phyloP scores from a whole-genome alignment of 495 filamentous ascomycete genomes.

The Lentithecium fluviatile region DNA sequence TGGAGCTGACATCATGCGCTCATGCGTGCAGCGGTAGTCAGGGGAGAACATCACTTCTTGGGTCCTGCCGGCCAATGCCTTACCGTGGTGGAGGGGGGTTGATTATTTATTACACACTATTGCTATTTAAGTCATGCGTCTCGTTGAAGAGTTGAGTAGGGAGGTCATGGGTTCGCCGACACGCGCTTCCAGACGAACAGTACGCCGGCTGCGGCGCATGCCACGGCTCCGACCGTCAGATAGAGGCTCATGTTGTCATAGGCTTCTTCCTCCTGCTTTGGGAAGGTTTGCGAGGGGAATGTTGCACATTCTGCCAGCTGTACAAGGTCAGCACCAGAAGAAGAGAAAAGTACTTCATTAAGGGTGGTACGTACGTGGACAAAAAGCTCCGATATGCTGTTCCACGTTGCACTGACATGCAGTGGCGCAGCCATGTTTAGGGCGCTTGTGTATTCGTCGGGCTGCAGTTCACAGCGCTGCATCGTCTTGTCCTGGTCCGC shows the following conservation, averaged over 20 bases:
- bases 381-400: conserved; percentile 85
- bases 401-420: conserved; percentile 93
- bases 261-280: conserved; percentile 78
- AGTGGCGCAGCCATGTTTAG: conserved; percentile 81
- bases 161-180: conserved; percentile 10
- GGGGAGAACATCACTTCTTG: background rate
- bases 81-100: conserved; percentile 3
- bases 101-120: conserved; percentile 38
- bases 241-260: conserved; percentile 80
- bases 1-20: background rate
- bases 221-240: conserved; percentile 76
- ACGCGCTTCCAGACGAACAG: conserved; percentile 67
- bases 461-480: conserved; percentile 85
- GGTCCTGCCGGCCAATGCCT: background rate
- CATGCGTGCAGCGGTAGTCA: background rate
- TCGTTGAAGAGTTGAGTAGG: background rate
- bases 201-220: conserved; percentile 76
- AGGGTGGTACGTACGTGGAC: conserved; percentile 51
- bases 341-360: background rate
- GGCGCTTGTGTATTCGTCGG: conserved; percentile 81
- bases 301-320: conserved; percentile 85
- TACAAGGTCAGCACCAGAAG: conserved; percentile 2
- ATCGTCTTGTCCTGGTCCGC: conserved; percentile 93
- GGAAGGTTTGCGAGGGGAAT: conserved; percentile 81
- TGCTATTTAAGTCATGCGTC: background rate